Conservation (phyloP, 768 basidiomycete genomes). For the Thelephora ganbajun region DNA sequence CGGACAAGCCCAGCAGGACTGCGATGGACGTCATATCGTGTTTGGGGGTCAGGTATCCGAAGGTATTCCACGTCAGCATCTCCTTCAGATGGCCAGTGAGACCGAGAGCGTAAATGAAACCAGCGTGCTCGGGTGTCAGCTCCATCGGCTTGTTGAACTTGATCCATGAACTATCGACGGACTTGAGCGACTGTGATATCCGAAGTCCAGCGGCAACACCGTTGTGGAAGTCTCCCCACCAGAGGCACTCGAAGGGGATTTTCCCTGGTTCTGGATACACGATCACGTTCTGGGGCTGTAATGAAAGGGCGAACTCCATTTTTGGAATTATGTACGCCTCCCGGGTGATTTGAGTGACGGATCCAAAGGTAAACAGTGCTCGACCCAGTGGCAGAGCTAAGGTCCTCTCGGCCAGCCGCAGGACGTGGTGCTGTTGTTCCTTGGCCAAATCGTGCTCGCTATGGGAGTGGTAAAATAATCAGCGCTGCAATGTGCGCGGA, state of each 20-base stretch:
- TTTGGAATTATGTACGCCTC: slow-evolving; percentile 73
- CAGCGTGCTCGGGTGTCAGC: slow-evolving; percentile 89
- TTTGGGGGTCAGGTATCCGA: slow-evolving; percentile 88
- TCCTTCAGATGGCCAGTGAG: slow-evolving; percentile 82
- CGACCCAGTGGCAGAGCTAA: slow-evolving; percentile 83
- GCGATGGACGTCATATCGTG: slow-evolving; percentile 94
- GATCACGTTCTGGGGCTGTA: slow-evolving; percentile 59
- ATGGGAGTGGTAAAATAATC: background rate
- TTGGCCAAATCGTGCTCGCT: slow-evolving; percentile 84
- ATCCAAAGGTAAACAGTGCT: slow-evolving; percentile 85
- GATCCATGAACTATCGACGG: slow-evolving; percentile 90
- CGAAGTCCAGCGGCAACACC: slow-evolving; percentile 88
- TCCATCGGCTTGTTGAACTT: slow-evolving; percentile 90
- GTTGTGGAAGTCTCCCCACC: slow-evolving; percentile 98
- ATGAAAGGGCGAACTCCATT: slow-evolving; percentile 59
- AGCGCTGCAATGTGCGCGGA: background rate
- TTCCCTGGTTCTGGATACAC: slow-evolving; percentile 60
- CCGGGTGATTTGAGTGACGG: slow-evolving; percentile 57
- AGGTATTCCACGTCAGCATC: slow-evolving; percentile 91
- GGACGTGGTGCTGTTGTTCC: slow-evolving; percentile 71
- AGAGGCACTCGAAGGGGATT: slow-evolving; percentile 53
- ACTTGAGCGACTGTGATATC: slow-evolving; percentile 57
- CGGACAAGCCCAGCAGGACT: slow-evolving; percentile 84
- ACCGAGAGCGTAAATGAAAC: slow-evolving; percentile 86
- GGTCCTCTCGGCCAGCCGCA: slow-evolving; percentile 75